Percentiles rank a stretch among this genome's conserved stretches.
These are phyloP conservation scores for Dendrobium chrysotoxum DNA, from an alignment of 106 monocot genomes.

Conservation along the genomic window DNA sequence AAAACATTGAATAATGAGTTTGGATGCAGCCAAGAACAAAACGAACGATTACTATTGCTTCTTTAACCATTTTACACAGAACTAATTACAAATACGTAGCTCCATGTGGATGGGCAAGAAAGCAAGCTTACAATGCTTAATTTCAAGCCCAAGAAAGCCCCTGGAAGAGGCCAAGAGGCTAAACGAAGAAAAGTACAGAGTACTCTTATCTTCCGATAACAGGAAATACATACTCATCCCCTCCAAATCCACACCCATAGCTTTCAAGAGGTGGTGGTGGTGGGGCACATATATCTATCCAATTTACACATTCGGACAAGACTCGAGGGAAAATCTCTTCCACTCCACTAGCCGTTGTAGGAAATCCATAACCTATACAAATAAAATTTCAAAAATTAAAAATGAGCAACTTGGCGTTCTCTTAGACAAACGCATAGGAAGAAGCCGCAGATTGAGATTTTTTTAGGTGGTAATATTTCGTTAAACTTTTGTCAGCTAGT, in stretches of 20 bases:
- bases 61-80: slow-evolving; percentile 1
- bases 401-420: neutral
- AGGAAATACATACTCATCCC: neutral
- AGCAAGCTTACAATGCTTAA: slow-evolving; percentile 7
- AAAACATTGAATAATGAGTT: too few species aligned
- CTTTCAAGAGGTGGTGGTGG: neutral
- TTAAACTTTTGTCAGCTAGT: too few species aligned
- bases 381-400: neutral
- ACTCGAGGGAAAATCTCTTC: slow-evolving; percentile 23
- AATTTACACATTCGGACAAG: slow-evolving; percentile 13
- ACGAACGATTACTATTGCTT: neutral
- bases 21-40: neutral
- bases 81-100: slow-evolving; percentile 10
- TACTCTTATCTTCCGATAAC: neutral
- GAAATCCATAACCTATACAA: slow-evolving; percentile 46
- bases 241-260: slow-evolving; percentile 10
- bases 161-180: slow-evolving; percentile 14
- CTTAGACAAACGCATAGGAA: too few species aligned
- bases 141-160: slow-evolving; percentile 11
- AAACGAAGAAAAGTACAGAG: neutral
- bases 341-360: slow-evolving; percentile 40
- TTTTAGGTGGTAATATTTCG: too few species aligned
- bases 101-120: slow-evolving; percentile 9
- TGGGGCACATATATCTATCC: neutral
- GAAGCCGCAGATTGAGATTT: too few species aligned